phyloP scores from a whole-genome alignment of 2,329 filamentous ascomycete species.

The Penicillium verrucosum region DNA sequence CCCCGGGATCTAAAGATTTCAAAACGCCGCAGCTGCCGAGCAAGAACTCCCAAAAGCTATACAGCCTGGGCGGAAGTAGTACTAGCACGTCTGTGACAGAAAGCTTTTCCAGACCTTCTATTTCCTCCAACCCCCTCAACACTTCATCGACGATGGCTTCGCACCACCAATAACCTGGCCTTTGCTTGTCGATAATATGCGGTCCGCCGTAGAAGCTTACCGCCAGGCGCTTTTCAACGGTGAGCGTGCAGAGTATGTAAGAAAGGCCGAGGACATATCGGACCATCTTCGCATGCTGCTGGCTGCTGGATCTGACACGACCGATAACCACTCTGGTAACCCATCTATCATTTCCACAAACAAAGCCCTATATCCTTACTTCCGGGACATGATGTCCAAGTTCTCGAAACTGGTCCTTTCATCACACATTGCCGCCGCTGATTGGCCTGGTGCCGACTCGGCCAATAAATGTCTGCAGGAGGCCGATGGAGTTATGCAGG shows the following conservation, averaged over 20 bases:
- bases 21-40: constrained; percentile 22
- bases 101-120: constrained; percentile 44
- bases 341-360: constrained; percentile 99
- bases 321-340: constrained; percentile 97
- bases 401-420: constrained; percentile 99
- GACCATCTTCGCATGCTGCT: constrained; percentile 90
- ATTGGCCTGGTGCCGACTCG: constrained; percentile 92
- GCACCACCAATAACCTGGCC: constrained; percentile 83
- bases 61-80: constrained; percentile 47
- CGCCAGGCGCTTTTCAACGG: constrained; percentile 81
- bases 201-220: constrained; percentile 82
- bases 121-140: constrained; percentile 63
- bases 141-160: constrained; percentile 87
- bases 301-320: constrained; percentile 94
- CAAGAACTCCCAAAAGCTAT: constrained; percentile 23
- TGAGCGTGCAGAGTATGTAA: constrained; percentile 85
- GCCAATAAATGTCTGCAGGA: constrained; percentile 94
- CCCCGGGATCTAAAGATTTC: constrained; percentile 60
- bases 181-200: constrained; percentile 87
- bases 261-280: constrained; percentile 94
- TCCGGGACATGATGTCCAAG: constrained; percentile 98
- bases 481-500: constrained; percentile 91
- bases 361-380: constrained; percentile 94
- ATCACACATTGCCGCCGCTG: constrained; percentile 92
- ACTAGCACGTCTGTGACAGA: constrained; percentile 56